phyloP scores from a whole-genome alignment of 306 rosid genomes.

The Ammopiptanthus mongolicus region DNA sequence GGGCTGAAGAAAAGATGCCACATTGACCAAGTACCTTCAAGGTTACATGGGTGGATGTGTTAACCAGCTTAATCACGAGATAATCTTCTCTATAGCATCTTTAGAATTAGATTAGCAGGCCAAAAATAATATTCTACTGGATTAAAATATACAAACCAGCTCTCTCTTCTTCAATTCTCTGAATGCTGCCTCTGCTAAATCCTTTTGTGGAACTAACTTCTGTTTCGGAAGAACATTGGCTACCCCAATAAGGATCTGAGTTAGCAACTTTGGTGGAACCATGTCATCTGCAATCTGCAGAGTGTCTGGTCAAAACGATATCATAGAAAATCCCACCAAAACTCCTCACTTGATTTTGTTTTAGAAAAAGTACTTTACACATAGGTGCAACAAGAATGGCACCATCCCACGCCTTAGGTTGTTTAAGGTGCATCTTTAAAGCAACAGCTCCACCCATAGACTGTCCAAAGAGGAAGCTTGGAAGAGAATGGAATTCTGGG shows the following conservation, averaged over 20 bases:
- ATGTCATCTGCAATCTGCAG: conserved; percentile 85
- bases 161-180: conserved; percentile 63
- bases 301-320: conserved; percentile 20
- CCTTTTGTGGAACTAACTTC: conserved; percentile 80
- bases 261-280: conserved; percentile 69
- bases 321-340: not conserved
- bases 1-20: not conserved
- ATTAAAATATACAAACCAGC: conserved; percentile 40
- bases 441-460: conserved; percentile 97
- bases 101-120: not conserved
- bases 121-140: not conserved
- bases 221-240: conserved; percentile 67
- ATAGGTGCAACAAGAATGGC: conserved; percentile 96
- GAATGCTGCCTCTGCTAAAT: conserved; percentile 82
- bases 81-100: not conserved
- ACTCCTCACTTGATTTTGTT: conserved; percentile 11
- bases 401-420: conserved; percentile 80
- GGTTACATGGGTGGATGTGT: not conserved
- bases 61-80: not conserved
- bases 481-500: conserved; percentile 52
- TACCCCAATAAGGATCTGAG: conserved; percentile 47
- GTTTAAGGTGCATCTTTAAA: conserved; percentile 72
- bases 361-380: conserved; percentile 71
- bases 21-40: not conserved
- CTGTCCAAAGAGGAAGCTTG: conserved; percentile 79